Base-by-base conservation (phyloP, 2,329 filamentous ascomycete species). In the Calycina herbarum region DNA sequence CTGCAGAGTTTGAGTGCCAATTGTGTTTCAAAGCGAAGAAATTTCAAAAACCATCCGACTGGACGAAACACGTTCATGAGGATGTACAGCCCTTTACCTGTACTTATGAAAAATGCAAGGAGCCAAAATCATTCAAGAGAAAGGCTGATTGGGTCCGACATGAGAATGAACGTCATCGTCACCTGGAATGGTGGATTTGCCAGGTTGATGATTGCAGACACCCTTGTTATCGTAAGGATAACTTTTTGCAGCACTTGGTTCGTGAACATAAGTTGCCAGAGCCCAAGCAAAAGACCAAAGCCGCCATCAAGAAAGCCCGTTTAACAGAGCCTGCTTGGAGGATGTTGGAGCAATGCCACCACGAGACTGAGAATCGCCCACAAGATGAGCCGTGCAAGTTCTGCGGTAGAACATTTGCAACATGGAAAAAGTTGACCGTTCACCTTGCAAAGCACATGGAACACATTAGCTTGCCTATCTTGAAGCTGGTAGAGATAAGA, bases 111-210 rank as follows among this genome's bases (percentile, higher is more conserved):
- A 84, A 87, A 61, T 97, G 94, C 75, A 85, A 86, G 8, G 93
- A 96, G 59, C 88, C 91, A 20, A 96, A 96, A 78, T 93, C 92
- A 42, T 97, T 97, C 82, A 97, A 97, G 79, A 87, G 93, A 59
- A 97, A 97, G 78, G 94, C 94, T 15, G 94, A 97, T 76, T 97
- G 94, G 94, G 93, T 97, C 27, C 86, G 94, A 35, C 94, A 97
- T 73, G 94, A 97, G 76, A 96, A 94, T 71, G 94, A 97, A 78
- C 88, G 91, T 31, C 94, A 97, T 76, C 86, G 94, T 29, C 92
- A 96, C 69, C 81, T 96, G 2, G 93, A 97, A 74, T 95, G 92
- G 88, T 97, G 93, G 93, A 88, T 85, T 5, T 97, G 94, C 75
- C 88, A 91, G 67, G 85, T 93, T 24, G 85, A 89, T 4, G 93